These are phyloP conservation scores for Delphinella strobiligena DNA, from an alignment of 2,329 filamentous ascomycete species.

Conservation along the genomic window DNA sequence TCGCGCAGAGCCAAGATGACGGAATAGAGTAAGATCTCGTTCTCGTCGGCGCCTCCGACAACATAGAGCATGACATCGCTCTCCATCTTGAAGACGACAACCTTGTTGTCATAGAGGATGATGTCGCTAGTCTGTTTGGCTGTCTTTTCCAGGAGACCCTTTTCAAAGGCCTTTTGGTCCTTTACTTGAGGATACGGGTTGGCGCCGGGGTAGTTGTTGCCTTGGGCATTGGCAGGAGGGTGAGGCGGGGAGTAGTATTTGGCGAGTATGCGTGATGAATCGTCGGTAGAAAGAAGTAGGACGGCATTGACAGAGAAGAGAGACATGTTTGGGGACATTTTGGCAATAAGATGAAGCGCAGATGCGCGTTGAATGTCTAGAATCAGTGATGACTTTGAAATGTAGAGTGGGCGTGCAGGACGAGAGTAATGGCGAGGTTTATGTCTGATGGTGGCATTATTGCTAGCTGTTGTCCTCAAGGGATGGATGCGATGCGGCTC, in stretches of 20 bases:
- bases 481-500: background rate
- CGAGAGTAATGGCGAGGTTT: no score
- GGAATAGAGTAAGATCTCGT: constrained; percentile 89
- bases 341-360: constrained; percentile 11
- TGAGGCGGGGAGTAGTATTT: constrained; percentile 81
- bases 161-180: constrained; percentile 93
- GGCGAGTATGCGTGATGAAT: constrained; percentile 80
- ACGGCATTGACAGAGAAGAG: constrained; percentile 43
- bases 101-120: constrained; percentile 91
- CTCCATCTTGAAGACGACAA: constrained; percentile 97
- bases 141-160: constrained; percentile 89
- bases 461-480: background rate
- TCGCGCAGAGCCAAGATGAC: constrained; percentile 85
- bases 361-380: background rate
- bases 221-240: constrained; percentile 45
- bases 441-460: background rate
- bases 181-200: constrained; percentile 82
- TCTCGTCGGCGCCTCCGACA: constrained; percentile 83
- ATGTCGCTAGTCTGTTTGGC: constrained; percentile 92
- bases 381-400: background rate
- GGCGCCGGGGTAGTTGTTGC: constrained; percentile 48
- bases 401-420: no score
- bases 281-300: constrained; percentile 54
- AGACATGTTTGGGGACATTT: constrained; percentile 41
- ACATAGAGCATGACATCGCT: constrained; percentile 95